Evolutionary conservation across 1,139 yeast genomes (phyloP), one percentile per base, ranked within the genome.

Genomic region (Meyerozyma sp.): DNA sequence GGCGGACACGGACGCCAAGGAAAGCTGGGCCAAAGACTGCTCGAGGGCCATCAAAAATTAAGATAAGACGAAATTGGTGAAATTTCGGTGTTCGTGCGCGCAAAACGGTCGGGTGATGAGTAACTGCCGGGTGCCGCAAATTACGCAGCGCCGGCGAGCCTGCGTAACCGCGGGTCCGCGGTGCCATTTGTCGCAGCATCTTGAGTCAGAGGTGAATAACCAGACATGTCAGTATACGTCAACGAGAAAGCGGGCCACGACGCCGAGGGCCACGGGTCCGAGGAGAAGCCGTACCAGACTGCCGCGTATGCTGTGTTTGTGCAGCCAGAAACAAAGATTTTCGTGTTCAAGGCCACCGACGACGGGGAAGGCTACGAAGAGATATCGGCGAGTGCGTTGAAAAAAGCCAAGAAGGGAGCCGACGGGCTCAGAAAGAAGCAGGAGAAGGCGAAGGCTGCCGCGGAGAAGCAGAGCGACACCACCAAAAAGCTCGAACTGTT

Each of bases 391-490:
- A 82, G 95, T 42, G 98, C 96, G 5, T 72, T 91, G 61, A 94
- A 94, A 71, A 93, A 91, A 69, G 98, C 98, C 56, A 88, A 88
- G 68, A 94, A 94, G 66, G 97, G 96, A 46, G 93, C 87, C 49
- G 98, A 91, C 36, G 93, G 95, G 6, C 71, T 93, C 53, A 88
- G 80, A 67, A 93, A 91, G 72, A 94, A 91, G 68, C 84, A 81
- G 42, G 94, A 86, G 57, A 91, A 91, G 72, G 87, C 84, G 49
- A 79, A 79, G 55, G 76, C 81, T 58, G 73, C 72, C 42, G 87
- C 79, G 40, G 82, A 77, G 54, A 81, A 79, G 53, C 78, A 77
- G 53, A 77, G 79, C 53, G 86, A 82, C 40, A 81, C 81, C 43
- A 83, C 88, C 42, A 79, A 80, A 59, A 79, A 83, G 60, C 63